Conservation (phyloP, 768 basidiomycete genomes). For the Mycena polygramma region DNA sequence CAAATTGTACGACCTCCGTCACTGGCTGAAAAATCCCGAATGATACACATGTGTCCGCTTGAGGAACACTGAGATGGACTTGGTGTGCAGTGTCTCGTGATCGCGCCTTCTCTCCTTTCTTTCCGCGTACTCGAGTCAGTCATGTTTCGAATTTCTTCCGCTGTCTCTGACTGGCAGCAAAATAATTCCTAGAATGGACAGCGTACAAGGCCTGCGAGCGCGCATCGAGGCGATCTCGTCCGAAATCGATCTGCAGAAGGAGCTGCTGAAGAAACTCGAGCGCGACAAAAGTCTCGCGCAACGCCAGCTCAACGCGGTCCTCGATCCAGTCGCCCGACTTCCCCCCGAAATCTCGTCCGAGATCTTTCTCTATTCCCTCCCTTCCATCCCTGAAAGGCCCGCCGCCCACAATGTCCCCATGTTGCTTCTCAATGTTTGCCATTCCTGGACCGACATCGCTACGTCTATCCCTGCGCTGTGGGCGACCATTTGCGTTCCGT, state of each 20-base stretch:
- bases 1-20: too few relatives aligned
- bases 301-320: constrained; percentile 19
- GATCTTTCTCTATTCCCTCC: constrained; percentile 13
- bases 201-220: neutral
- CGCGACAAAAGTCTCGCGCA: constrained; percentile 5
- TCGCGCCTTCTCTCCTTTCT: too few relatives aligned
- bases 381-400: neutral
- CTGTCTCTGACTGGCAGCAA: too few relatives aligned
- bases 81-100: too few relatives aligned
- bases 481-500: neutral
- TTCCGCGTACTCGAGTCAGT: too few relatives aligned
- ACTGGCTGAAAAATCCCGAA: too few relatives aligned
- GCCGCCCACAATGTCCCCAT: neutral
- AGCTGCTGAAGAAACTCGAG: neutral
- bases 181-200: too few relatives aligned
- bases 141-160: too few relatives aligned
- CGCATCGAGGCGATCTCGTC: neutral
- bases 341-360: constrained; percentile 19
- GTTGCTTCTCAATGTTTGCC: neutral
- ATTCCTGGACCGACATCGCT: neutral
- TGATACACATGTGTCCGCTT: too few relatives aligned
- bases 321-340: constrained; percentile 15
- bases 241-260: constrained; percentile 4
- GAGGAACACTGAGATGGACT: too few relatives aligned
- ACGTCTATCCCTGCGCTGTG: neutral